Conservation (phyloP, 192 early-diverging fungal species). For the Coemansia aciculifera region DNA sequence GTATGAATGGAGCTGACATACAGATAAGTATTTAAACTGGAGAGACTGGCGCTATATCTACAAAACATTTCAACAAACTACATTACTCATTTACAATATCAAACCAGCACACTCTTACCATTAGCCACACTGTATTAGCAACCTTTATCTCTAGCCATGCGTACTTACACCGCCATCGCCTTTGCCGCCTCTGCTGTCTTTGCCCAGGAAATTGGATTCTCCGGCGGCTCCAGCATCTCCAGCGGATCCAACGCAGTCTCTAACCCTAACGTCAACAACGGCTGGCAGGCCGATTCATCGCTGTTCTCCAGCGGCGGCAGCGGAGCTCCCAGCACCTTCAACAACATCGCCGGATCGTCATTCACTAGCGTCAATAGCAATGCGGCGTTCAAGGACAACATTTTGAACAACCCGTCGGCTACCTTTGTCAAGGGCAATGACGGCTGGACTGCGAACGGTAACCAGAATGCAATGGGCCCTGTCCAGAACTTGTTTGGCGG, state of each 20-base stretch:
- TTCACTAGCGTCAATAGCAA: constrained; percentile 51
- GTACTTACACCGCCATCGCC: constrained; percentile 38
- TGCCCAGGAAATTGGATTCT: constrained; percentile 48
- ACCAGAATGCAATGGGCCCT: constrained; percentile 44
- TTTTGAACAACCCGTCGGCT: constrained; percentile 50
- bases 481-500: constrained; percentile 49
- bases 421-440: constrained; percentile 45
- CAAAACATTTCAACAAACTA: not conserved
- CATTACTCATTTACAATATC: not conserved
- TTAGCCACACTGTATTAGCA: not conserved
- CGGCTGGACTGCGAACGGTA: constrained; percentile 55
- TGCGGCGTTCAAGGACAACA: constrained; percentile 48
- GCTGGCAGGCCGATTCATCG: constrained; percentile 48
- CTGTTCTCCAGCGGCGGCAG: constrained; percentile 15
- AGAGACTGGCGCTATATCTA: not conserved
- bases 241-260: constrained; percentile 46
- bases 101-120: not conserved
- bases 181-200: constrained; percentile 30
- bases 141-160: constrained; percentile 27
- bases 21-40: not conserved
- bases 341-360: constrained; percentile 44
- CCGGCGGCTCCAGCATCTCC: constrained; percentile 35
- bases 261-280: constrained; percentile 54
- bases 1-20: not conserved
- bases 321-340: constrained; percentile 34